Base-by-base conservation (phyloP, 805 yeast species). In the Tetrapisispora pingtungensis region DNA sequence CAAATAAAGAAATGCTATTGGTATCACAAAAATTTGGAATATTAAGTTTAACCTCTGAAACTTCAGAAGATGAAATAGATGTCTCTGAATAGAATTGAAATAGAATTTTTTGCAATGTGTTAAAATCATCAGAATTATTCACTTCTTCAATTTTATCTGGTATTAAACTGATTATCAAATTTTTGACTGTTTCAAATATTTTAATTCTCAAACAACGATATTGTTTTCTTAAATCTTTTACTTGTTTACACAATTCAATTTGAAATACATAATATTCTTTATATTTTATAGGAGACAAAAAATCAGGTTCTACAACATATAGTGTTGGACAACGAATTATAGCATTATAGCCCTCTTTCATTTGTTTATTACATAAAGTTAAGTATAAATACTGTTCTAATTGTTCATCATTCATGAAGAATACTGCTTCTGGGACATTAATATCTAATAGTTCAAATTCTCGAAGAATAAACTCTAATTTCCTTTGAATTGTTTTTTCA, bases 291-390 rank as follows among this genome's bases (percentile, higher is more conserved):
- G 37, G 27, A 2, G 45, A 36, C n/a, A 42, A 26, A 42, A 33
- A 36, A 4, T 32, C 24, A 4, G 41, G 38, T 40, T 54, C 55
- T 3, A 51, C 50, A 19, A 48, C 42, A 36, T 53, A 53, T 10
- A 53, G 35, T 10, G 58, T 54, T 12, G 58, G 54, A 33, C 58
- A 54, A 31, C 49, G 43, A 28, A 41, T 46, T 14, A 53, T 36
- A 14, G 32, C 30, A 10, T 35, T 42, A 18, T 39, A 41, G 17
- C 37, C 41, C 5, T 45, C 46, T 33, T 40, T 43, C 53, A 53
- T 53, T 38, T 54, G 56, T 20, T 47, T 46, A 18, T 45, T 39
- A 22, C 55, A 51, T 4, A 53, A 28, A 18, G 46, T 22, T 33
- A 54, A 37, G 19, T 47, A 51, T 36, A 48, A 50, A 32, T 49